Evolutionary conservation across 2,329 filamentous ascomycete genomes (phyloP).

Genomic region (Aspergillus sp.): DNA sequence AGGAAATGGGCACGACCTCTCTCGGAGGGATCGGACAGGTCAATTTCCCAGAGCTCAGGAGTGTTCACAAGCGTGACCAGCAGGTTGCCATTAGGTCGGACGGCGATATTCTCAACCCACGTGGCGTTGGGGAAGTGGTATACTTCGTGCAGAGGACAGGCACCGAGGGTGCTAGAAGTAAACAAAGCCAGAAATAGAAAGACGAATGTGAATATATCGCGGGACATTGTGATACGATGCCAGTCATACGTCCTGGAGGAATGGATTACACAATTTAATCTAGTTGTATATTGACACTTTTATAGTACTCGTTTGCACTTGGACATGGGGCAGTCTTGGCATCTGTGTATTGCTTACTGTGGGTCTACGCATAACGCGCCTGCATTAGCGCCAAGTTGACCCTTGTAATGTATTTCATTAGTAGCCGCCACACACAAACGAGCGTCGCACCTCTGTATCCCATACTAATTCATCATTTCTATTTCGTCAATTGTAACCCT

Average conservation of each 20-base stretch:
- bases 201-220: no score
- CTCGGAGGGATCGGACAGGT: neutral
- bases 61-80: conserved; percentile 19
- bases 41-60: conserved; percentile 12
- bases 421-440: no score
- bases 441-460: no score
- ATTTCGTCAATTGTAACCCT: no score
- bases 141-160: conserved; percentile 1
- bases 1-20: conserved; percentile 5
- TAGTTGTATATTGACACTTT: neutral
- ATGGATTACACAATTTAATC: neutral
- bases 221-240: no score
- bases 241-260: neutral
- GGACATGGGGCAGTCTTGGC: neutral
- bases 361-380: no score
- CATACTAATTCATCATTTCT: no score
- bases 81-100: conserved; percentile 27
- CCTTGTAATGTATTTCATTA: no score
- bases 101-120: conserved; percentile 31
- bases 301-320: neutral
- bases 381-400: no score
- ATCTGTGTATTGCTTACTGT: neutral
- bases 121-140: conserved; percentile 22
- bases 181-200: neutral
- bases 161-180: neutral